Evolutionary conservation across 441 rosid species (phyloP).

Genomic region (Adansonia rubrostipa): DNA sequence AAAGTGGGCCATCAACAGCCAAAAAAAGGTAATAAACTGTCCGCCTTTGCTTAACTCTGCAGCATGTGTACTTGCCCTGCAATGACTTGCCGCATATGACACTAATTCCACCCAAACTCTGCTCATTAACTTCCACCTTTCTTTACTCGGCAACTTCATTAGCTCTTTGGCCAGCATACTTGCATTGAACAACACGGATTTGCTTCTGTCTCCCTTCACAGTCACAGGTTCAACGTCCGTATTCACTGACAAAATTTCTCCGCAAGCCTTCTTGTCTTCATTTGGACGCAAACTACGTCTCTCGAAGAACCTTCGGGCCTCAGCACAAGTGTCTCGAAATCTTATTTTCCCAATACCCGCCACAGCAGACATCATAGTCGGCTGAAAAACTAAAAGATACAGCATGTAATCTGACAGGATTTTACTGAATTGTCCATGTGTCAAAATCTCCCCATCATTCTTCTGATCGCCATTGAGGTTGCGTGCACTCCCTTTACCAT

Average conservation of each 20-base stretch:
- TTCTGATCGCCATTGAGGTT: not conserved
- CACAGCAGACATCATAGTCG: conserved; percentile 31
- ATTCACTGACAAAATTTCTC: not conserved
- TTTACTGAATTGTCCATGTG: conserved; percentile 26
- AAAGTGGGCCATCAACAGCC: conserved; percentile 48
- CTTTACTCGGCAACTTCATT: not conserved
- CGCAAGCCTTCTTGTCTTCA: conserved; percentile 6
- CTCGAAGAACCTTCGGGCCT: conserved; percentile 21
- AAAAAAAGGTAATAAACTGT: conserved; percentile 33
- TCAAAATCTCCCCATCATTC: not conserved
- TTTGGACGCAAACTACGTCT: not conserved
- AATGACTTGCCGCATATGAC: conserved; percentile 30
- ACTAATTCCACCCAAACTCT: conserved; percentile 44
- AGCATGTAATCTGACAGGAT: conserved; percentile 37
- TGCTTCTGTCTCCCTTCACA: conserved; percentile 29
- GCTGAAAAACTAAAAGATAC: conserved; percentile 33
- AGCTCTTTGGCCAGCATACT: conserved; percentile 27
- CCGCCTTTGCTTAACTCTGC: conserved; percentile 39
- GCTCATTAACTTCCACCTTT: conserved; percentile 26
- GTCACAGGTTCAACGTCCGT: conserved; percentile 27
- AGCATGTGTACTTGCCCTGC: conserved; percentile 28
- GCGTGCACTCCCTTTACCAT: too few species aligned
- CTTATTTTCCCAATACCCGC: conserved; percentile 35
- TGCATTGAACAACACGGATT: conserved; percentile 31
- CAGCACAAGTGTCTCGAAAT: conserved; percentile 35